Percentiles rank a stretch among this genome's conserved stretches.
Conservation (phyloP, 495 filamentous ascomycete genomes). For the Evernia prunastri region DNA sequence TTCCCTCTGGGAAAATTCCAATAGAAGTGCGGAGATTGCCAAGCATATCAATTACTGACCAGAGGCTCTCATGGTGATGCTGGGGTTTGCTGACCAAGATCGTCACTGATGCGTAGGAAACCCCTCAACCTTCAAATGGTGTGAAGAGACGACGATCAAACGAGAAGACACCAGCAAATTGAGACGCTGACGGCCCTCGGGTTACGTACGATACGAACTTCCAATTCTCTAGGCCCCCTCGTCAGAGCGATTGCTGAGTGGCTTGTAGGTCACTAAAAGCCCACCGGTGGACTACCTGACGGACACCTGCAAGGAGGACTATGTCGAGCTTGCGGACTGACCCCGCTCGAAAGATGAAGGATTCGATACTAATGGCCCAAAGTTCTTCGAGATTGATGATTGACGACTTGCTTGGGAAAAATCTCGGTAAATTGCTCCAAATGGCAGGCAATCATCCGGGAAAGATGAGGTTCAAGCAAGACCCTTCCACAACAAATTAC, state of each 20-base stretch:
- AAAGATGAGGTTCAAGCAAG: neutral
- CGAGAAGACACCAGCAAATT: slow-evolving; percentile 1
- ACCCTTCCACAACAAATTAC: neutral
- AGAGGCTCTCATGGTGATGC: slow-evolving; percentile 10
- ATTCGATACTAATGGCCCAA: neutral
- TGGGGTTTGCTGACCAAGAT: slow-evolving; percentile 16
- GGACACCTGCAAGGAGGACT: neutral
- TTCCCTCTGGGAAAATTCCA: neutral
- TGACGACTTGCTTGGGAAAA: neutral
- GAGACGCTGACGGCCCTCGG: neutral
- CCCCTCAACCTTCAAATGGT: slow-evolving; percentile 4
- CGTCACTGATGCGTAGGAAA: slow-evolving; percentile 14
- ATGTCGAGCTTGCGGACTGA: neutral
- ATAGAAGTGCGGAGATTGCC: neutral
- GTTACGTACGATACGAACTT: slow-evolving; percentile 8
- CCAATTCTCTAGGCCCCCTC: neutral
- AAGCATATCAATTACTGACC: neutral
- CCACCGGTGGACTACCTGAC: neutral
- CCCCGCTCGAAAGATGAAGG: neutral
- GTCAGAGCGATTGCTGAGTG: slow-evolving; percentile 1
- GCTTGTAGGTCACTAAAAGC: slow-evolving; percentile 1
- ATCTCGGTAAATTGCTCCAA: neutral
- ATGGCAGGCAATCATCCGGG: neutral
- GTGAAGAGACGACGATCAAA: slow-evolving; percentile 15
- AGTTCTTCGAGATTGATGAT: neutral